Conservation (phyloP, 2,329 filamentous ascomycete genomes). For the Xylaria sp. region DNA sequence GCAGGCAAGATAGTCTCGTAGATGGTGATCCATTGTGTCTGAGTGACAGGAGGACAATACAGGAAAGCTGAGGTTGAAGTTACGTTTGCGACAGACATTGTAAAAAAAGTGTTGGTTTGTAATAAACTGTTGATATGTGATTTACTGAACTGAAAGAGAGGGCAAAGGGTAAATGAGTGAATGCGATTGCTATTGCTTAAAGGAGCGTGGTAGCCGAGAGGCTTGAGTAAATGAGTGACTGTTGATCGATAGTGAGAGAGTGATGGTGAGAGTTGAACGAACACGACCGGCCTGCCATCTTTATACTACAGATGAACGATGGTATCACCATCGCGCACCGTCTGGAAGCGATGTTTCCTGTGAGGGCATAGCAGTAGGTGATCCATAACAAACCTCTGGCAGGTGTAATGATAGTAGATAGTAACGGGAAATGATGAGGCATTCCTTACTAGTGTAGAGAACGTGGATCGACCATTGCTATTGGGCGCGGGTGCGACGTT, state of each 20-base stretch:
- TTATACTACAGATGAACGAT: constrained; percentile 46
- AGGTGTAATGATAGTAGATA: background rate
- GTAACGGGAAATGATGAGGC: constrained; percentile 45
- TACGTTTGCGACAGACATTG: constrained; percentile 43
- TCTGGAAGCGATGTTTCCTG: constrained; percentile 23
- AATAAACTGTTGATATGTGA: constrained; percentile 17
- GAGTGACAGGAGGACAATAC: constrained; percentile 45
- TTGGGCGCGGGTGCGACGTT: constrained; percentile 29
- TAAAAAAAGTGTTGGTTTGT: constrained; percentile 31
- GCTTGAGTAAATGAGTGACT: constrained; percentile 47
- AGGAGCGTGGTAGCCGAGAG: constrained; percentile 40
- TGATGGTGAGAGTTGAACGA: constrained; percentile 29
- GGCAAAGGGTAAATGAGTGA: constrained; percentile 38
- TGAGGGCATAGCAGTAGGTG: constrained; percentile 31
- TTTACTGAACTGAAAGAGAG: constrained; percentile 17
- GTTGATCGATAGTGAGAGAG: constrained; percentile 30
- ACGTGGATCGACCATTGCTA: background rate
- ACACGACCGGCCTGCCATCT: constrained; percentile 37
- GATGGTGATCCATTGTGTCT: constrained; percentile 50
- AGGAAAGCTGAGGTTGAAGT: constrained; percentile 47
- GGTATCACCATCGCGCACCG: constrained; percentile 45
- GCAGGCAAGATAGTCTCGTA: constrained; percentile 53
- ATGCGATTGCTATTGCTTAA: constrained; percentile 20
- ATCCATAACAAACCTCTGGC: constrained; percentile 36
- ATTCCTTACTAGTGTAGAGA: constrained; percentile 42